Percentiles rank a stretch among this genome's conserved stretches.
Conservation (phyloP, 2,329 filamentous ascomycete species). For the Drechslera avenae region DNA sequence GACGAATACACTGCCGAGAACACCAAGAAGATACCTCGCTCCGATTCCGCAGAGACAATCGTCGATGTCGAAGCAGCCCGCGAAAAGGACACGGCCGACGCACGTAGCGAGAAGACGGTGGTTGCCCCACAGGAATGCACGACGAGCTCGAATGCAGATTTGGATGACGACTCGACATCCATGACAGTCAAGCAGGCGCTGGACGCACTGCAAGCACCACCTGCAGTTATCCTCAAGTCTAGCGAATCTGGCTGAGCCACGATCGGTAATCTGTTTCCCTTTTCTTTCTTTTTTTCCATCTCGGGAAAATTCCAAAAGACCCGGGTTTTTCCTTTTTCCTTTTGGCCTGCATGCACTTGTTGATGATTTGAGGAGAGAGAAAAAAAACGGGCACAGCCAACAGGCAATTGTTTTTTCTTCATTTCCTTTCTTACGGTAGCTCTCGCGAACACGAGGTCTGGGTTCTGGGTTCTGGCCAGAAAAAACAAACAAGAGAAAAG, state of each 20-base stretch:
- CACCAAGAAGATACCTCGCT: constrained; percentile 29
- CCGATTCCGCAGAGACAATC: constrained; percentile 32
- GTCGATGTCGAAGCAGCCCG: constrained; percentile 34
- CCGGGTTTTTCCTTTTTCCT: no score
- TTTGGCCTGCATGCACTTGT: no score
- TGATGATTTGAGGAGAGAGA: no score
- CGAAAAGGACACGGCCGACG: background rate
- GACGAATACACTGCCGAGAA: constrained; percentile 55
- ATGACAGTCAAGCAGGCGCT: background rate
- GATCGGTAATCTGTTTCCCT: no score
- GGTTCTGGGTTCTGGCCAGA: no score
- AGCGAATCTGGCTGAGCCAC: background rate
- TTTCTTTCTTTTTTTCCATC: background rate
- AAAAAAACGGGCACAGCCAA: no score
- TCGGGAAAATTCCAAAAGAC: no score
- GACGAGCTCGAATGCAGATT: background rate
- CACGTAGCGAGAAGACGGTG: background rate
- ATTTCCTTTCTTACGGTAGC: no score
- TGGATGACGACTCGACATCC: background rate
- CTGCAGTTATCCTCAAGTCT: constrained; percentile 3
- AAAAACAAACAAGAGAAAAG: no score
- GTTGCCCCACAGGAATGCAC: background rate
- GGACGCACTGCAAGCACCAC: background rate
- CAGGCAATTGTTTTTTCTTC: no score
- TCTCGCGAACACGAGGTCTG: no score